Evolutionary conservation across 176 grass and related monocot genomes (phyloP).

Genomic region (Stipa capillata): DNA sequence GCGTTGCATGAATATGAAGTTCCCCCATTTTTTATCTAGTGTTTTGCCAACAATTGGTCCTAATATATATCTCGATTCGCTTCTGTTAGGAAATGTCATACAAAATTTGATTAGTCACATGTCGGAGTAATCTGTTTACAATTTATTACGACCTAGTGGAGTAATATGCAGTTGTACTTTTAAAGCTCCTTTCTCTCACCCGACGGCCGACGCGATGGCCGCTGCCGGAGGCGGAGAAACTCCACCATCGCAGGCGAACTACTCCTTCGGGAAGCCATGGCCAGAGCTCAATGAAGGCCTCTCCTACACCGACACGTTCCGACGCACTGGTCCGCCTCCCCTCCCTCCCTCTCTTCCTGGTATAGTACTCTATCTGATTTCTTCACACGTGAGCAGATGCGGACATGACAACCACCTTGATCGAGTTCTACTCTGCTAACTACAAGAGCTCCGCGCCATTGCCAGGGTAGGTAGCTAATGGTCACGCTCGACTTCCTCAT

Average conservation of each 20-base stretch:
- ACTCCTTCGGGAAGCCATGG: conserved; percentile 69
- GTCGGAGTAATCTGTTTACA: not conserved
- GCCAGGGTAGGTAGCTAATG: conserved; percentile 33
- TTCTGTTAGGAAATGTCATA: not conserved
- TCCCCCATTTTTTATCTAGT: not conserved
- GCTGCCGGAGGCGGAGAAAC: not conserved
- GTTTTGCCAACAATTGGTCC: too few species aligned
- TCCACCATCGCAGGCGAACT: conserved; percentile 3
- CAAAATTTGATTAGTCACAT: not conserved
- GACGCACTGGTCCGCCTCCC: conserved; percentile 32
- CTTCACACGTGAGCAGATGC: conserved; percentile 13
- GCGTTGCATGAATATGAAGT: not conserved
- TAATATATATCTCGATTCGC: not conserved
- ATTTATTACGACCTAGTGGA: conserved; percentile 14
- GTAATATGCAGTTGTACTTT: not conserved
- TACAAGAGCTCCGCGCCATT: conserved; percentile 73
- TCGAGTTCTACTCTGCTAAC: conserved; percentile 55
- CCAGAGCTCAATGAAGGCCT: conserved; percentile 77
- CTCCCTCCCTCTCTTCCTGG: not conserved
- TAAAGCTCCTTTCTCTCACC: not conserved
- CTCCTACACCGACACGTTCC: conserved; percentile 63
- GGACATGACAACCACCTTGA: conserved; percentile 23
- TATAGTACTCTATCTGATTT: conserved; percentile 6
- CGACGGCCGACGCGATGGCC: conserved; percentile 9
- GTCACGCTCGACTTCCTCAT: not conserved